These are phyloP conservation scores for Penicillium pancosmium DNA, from an alignment of 495 filamentous ascomycete species.

Conservation along the genomic window DNA sequence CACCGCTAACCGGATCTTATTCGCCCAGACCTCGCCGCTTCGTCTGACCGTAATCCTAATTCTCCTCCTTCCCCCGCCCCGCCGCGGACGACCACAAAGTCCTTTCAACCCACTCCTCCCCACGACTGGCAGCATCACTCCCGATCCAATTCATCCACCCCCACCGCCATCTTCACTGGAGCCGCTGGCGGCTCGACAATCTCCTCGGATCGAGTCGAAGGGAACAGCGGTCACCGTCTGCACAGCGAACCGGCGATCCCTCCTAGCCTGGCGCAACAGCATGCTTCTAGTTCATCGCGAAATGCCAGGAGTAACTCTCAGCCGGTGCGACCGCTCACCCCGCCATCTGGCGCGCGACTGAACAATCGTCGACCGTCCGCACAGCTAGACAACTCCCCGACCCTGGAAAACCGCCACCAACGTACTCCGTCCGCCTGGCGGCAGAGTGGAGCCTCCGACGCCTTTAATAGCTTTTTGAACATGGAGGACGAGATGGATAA, in stretches of 20 bases:
- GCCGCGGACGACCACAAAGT: conserved; percentile 28
- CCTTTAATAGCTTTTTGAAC: conserved; percentile 48
- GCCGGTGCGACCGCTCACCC: conserved; percentile 48
- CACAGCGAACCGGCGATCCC: conserved; percentile 34
- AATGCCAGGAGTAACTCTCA: conserved; percentile 51
- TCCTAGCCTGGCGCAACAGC: conserved; percentile 38
- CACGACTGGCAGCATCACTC: conserved; percentile 40
- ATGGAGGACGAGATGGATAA: conserved; percentile 51
- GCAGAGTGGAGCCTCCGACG: conserved; percentile 45
- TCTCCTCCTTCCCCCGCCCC: conserved; percentile 19
- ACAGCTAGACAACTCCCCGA: conserved; percentile 32
- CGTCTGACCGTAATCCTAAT: conserved; percentile 20
- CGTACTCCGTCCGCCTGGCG: conserved; percentile 44
- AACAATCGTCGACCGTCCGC: conserved; percentile 38
- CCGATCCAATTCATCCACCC: conserved; percentile 42
- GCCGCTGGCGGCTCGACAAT: conserved; percentile 42
- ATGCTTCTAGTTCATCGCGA: conserved; percentile 40
- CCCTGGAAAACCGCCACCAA: conserved; percentile 35
- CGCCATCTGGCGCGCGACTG: conserved; percentile 40
- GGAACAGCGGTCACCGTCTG: conserved; percentile 41
- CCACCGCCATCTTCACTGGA: conserved; percentile 31
- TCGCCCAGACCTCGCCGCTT: conserved; percentile 21
- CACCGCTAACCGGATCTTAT: conserved; percentile 18
- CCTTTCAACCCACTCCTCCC: conserved; percentile 28
- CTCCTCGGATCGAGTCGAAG: conserved; percentile 39